Evolutionary conservation across 179 eudicot genomes (phyloP).

Genomic region (Kewa caespitosa): DNA sequence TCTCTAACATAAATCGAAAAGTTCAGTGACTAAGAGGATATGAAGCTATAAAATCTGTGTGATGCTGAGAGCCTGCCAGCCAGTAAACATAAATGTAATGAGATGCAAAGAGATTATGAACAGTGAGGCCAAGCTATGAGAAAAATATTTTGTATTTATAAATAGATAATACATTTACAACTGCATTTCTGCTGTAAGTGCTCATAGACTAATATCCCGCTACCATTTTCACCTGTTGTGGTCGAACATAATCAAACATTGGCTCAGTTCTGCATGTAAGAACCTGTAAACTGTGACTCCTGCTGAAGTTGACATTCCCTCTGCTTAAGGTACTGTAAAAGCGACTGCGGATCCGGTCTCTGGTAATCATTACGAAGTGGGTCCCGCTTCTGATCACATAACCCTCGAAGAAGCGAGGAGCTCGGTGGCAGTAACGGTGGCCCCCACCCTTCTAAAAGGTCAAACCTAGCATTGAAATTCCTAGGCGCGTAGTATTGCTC

Average conservation of each 20-base stretch:
- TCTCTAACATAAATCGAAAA: too few species aligned
- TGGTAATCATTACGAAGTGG: constrained; percentile 40
- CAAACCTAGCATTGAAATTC: constrained; percentile 36
- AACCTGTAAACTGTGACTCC: constrained; percentile 51
- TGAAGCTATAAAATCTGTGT: background rate
- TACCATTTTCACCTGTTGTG: background rate
- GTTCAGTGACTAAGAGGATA: background rate
- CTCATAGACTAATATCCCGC: background rate
- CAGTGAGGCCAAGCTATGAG: background rate
- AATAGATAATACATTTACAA: constrained; percentile 16
- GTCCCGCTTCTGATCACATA: constrained; percentile 46
- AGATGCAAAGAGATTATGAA: background rate
- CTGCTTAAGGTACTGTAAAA: constrained; percentile 68
- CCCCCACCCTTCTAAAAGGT: constrained; percentile 53
- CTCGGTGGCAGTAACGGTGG: constrained; percentile 43
- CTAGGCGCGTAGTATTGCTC: constrained; percentile 33
- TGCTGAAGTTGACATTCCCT: constrained; percentile 69
- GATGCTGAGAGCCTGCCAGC: background rate
- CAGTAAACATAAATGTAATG: background rate
- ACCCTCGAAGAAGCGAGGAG: constrained; percentile 46
- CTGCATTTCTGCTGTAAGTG: constrained; percentile 13
- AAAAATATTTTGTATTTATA: too few species aligned
- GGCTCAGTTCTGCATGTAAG: constrained; percentile 54
- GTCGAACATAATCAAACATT: constrained; percentile 13
- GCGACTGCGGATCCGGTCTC: constrained; percentile 50